These are phyloP conservation scores for Chenopodium formosanum DNA, from an alignment of 148 eudicot genomes.

Conservation along the genomic window DNA sequence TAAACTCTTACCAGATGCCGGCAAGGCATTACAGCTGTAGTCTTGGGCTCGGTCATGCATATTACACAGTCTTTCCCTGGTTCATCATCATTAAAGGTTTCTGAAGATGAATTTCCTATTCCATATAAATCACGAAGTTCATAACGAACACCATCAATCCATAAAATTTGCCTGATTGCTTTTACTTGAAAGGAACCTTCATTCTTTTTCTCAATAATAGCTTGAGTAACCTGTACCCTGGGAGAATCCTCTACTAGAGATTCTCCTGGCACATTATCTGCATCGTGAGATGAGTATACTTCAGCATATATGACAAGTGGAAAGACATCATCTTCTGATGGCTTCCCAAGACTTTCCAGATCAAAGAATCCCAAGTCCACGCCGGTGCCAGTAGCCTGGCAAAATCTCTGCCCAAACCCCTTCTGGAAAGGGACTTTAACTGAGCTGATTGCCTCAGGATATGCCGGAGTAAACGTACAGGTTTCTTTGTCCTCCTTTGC, in stretches of 20 bases:
- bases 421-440: conserved; percentile 63
- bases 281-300: conserved; percentile 32
- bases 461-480: conserved; percentile 46
- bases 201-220: conserved; percentile 56
- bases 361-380: conserved; percentile 71
- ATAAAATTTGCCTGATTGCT: conserved; percentile 68
- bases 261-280: conserved; percentile 25
- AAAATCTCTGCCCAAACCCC: conserved; percentile 70
- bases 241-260: conserved; percentile 35
- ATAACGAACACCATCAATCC: conserved; percentile 69
- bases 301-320: conserved; percentile 82
- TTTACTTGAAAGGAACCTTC: conserved; percentile 50
- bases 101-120: conserved; percentile 49
- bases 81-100: conserved; percentile 48
- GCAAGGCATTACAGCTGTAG: conserved; percentile 82
- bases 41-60: conserved; percentile 85
- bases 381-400: conserved; percentile 79
- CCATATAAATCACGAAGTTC: conserved; percentile 87
- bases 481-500: conserved; percentile 82
- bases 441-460: conserved; percentile 51
- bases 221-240: conserved; percentile 70
- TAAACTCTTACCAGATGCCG: conserved; percentile 76
- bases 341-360: conserved; percentile 56
- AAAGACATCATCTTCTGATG: conserved; percentile 56
- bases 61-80: conserved; percentile 83